Conservation (phyloP, 2,329 filamentous ascomycete genomes). For the Talaromyces sp. region DNA sequence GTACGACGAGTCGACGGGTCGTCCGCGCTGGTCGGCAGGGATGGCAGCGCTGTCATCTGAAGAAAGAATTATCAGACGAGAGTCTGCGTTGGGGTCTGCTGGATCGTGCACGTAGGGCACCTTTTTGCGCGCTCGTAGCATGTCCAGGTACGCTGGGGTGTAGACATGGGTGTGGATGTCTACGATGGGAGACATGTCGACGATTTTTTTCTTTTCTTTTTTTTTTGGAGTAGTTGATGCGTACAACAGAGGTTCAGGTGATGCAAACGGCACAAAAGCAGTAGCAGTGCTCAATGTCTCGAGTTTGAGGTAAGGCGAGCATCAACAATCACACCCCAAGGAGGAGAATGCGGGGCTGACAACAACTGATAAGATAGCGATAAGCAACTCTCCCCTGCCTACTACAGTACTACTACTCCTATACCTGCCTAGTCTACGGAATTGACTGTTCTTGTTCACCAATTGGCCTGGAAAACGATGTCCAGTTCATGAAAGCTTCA, state of each 20-base stretch:
- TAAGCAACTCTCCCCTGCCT: too few relatives aligned
- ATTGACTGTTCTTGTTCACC: not conserved
- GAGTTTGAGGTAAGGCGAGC: too few relatives aligned
- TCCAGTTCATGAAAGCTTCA: not conserved
- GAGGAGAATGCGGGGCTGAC: not conserved
- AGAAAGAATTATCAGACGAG: conserved; percentile 42
- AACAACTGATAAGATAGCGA: not conserved
- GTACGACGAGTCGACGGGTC: conserved; percentile 79
- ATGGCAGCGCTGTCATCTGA: conserved; percentile 40
- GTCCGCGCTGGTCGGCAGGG: conserved; percentile 53
- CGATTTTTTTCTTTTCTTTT: conserved; percentile 11
- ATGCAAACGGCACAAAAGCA: not conserved
- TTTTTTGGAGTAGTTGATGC: not conserved
- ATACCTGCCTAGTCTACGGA: not conserved
- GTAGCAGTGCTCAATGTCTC: too few relatives aligned
- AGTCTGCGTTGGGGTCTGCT: conserved; percentile 21
- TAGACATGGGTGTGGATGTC: conserved; percentile 62
- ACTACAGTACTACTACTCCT: not conserved
- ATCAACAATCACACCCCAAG: not conserved
- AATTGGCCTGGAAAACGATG: not conserved
- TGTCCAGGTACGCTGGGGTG: conserved; percentile 53
- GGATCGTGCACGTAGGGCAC: conserved; percentile 43
- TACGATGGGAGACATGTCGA: conserved; percentile 39
- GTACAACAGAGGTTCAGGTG: not conserved
- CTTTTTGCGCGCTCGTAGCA: conserved; percentile 48